These are phyloP conservation scores for Hanseniaspora guilliermondii DNA, from an alignment of 805 yeast species.

Conservation along the genomic window DNA sequence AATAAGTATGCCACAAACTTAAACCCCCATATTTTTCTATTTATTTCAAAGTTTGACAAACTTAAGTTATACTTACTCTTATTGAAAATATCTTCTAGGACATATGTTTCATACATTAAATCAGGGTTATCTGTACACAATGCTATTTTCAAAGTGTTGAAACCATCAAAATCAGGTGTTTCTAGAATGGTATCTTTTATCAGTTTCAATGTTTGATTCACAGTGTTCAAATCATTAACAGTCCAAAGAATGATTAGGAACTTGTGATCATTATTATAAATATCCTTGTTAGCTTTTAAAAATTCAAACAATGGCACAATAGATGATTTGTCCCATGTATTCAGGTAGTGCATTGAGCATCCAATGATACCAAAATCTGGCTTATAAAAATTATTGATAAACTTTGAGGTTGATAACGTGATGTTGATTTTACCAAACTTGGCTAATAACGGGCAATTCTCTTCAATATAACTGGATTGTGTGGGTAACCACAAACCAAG, in stretches of 20 bases:
- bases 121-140: slow-evolving; percentile 13
- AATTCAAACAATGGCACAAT: slow-evolving; percentile 20
- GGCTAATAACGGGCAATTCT: slow-evolving; percentile 17
- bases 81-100: not conserved
- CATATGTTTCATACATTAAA: not conserved
- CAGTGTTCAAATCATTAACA: slow-evolving; percentile 27
- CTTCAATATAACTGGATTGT: slow-evolving; percentile 32
- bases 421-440: not conserved
- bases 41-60: not conserved
- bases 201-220: not conserved
- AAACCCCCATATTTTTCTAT: not conserved
- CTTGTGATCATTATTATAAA: slow-evolving; percentile 19
- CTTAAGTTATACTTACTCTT: not conserved
- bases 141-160: not conserved
- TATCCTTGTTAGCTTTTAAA: slow-evolving; percentile 27
- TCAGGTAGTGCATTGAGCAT: slow-evolving; percentile 37
- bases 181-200: not conserved
- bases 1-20: not conserved
- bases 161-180: not conserved
- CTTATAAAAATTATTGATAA: slow-evolving; percentile 29
- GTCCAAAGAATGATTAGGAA: slow-evolving; percentile 36
- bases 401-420: slow-evolving; percentile 23
- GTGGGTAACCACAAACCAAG: slow-evolving; percentile 44
- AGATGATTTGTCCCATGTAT: slow-evolving; percentile 35
- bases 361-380: slow-evolving; percentile 39